These are phyloP conservation scores for Dianthus caryophyllus DNA, from an alignment of 148 eudicot species.

Conservation along the genomic window DNA sequence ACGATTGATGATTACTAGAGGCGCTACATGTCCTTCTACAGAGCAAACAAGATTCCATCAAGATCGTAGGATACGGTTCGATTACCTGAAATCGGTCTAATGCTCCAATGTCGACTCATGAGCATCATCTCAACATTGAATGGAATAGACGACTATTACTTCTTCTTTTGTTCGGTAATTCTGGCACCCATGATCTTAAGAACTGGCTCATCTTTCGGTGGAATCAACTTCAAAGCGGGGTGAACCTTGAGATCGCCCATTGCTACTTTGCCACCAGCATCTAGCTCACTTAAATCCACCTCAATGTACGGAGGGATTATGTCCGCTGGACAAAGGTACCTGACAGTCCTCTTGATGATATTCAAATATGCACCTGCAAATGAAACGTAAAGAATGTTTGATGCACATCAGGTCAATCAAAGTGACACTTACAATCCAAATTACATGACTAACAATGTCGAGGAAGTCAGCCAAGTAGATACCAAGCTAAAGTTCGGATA, in stretches of 20 bases:
- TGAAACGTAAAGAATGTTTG: background rate
- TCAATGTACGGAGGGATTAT: slow-evolving; percentile 86
- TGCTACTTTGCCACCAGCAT: slow-evolving; percentile 68
- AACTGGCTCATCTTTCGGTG: slow-evolving; percentile 55
- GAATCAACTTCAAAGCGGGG: slow-evolving; percentile 69
- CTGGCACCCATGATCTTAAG: slow-evolving; percentile 73
- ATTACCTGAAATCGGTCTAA: slow-evolving; percentile 7
- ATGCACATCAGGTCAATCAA: background rate
- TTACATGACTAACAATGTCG: background rate
- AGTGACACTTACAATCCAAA: background rate
- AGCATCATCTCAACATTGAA: background rate
- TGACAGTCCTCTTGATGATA: slow-evolving; percentile 76
- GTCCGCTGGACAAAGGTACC: slow-evolving; percentile 83
- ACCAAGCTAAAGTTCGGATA: too few relatives aligned
- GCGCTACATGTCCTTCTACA: slow-evolving; percentile 1
- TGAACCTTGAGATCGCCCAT: slow-evolving; percentile 86
- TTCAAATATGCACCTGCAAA: slow-evolving; percentile 72
- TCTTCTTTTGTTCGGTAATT: slow-evolving; percentile 65
- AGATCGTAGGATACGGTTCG: slow-evolving; percentile 2
- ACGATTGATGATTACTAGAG: slow-evolving; percentile 7
- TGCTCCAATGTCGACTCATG: background rate
- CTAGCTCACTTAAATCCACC: slow-evolving; percentile 82
- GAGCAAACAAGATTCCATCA: slow-evolving; percentile 2
- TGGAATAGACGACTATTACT: slow-evolving; percentile 1
- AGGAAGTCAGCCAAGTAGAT: background rate